Base-by-base conservation (phyloP, 371 early-diverging fungal genomes). In the Mortierella sp. region DNA sequence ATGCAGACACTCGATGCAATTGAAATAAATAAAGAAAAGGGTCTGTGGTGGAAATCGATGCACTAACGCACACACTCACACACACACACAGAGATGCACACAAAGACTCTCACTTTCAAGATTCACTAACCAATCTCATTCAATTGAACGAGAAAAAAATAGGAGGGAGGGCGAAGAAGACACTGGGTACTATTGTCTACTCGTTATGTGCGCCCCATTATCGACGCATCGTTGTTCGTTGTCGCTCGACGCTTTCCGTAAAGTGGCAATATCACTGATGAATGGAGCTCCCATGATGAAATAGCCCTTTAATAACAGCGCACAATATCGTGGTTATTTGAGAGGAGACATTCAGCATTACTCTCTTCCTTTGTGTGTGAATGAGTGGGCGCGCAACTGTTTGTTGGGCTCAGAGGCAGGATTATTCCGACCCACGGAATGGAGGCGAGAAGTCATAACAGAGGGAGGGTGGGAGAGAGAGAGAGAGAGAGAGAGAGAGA, bases 341-440 rank as follows among this genome's bases (percentile, higher is more conserved):
- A 68, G 24, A 18, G 65, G 43, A 38, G 4, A 32, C 21, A 18
- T 68, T 38, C 38, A 35, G 7, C 60, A 63, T 41, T 35, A 41
- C 68, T 18, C 68, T 68, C 38, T 35, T 29, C 35, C 48, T 71
- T 38, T 38, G 24, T 21, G 51, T 21, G 51, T 51, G 51, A 51
- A 51, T 51, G 51, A 51, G 18, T 51, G 24, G 68, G 68, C 68
- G 68, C 68, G 41, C 24, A 68, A 24, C 68, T 63, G 21, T 35
- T 41, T 68, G 68, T 68, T 41, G 68, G 68, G 68, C 68, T 68
- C 68, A 68, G 43, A 24, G 68, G 38, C 44, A 11, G 10, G 16
- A n/a, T 56, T 38, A 35, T 29, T 46, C 72, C 51, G 49, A 46
- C 7, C 72, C 51, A 54, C 29, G 43, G n/a, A 60, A 27, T 27